phyloP scores from a whole-genome alignment of 2,329 filamentous ascomycete species.

The Lecanosticta acicola region DNA sequence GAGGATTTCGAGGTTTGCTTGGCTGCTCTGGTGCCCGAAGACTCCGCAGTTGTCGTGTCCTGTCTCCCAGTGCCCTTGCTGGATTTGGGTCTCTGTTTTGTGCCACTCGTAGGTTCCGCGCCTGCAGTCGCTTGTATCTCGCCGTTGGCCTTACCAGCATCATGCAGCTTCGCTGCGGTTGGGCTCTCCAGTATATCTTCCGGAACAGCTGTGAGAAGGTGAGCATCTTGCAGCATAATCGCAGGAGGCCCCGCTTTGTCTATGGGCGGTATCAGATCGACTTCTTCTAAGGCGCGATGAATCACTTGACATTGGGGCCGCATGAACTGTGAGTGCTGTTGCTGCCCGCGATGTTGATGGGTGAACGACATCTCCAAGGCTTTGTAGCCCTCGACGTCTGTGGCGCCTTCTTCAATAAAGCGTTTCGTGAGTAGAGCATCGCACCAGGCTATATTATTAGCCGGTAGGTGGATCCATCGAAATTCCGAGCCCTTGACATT shows the following conservation, averaged over 20 bases:
- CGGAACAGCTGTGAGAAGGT: slow-evolving; percentile 1
- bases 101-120: background rate
- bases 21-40: background rate
- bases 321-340: slow-evolving; percentile 59
- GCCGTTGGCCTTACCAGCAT: background rate
- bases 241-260: slow-evolving; percentile 1
- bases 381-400: slow-evolving; percentile 60
- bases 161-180: background rate
- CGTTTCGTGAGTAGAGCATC: slow-evolving; percentile 59
- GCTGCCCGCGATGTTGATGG: slow-evolving; percentile 55
- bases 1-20: background rate
- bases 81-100: background rate
- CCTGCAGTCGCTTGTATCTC: background rate
- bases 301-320: slow-evolving; percentile 45
- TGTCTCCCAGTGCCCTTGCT: background rate
- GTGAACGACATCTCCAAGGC: slow-evolving; percentile 56
- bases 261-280: slow-evolving; percentile 6
- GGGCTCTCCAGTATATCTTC: background rate
- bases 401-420: slow-evolving; percentile 58
- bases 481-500: slow-evolving; percentile 40
- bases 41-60: background rate
- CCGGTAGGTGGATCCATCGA: slow-evolving; percentile 44
- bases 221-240: background rate
- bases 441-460: slow-evolving; percentile 55
- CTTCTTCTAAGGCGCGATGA: slow-evolving; percentile 14